Percentiles rank a stretch among this genome's conserved stretches.
phyloP scores from a whole-genome alignment of 2,329 filamentous ascomycete species.

The Aureobasidium sp. region DNA sequence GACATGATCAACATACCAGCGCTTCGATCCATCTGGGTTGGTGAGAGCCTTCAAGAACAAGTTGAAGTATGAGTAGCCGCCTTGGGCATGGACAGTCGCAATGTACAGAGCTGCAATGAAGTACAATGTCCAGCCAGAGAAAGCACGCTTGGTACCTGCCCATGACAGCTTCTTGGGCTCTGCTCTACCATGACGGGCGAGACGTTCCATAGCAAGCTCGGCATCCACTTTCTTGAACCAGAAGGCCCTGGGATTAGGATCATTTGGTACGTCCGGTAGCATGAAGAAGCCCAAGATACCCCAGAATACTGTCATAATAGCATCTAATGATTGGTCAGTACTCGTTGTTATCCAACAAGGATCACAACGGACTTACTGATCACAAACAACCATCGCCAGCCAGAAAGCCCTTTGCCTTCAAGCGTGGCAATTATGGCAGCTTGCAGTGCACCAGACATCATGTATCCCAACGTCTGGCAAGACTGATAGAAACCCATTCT shows the following conservation, averaged over 20 bases:
- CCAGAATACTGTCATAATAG: slow-evolving; percentile 31
- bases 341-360: background rate
- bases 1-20: slow-evolving; percentile 29
- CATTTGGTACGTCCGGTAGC: slow-evolving; percentile 33
- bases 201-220: slow-evolving; percentile 36
- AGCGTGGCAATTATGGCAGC: slow-evolving; percentile 27
- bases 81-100: slow-evolving; percentile 38
- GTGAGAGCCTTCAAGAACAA: slow-evolving; percentile 36
- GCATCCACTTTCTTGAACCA: slow-evolving; percentile 40
- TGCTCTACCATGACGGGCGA: slow-evolving; percentile 37
- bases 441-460: slow-evolving; percentile 22
- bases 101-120: slow-evolving; percentile 40
- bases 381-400: slow-evolving; percentile 33
- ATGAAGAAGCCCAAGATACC: slow-evolving; percentile 28
- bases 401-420: slow-evolving; percentile 26
- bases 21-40: slow-evolving; percentile 34
- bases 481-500: slow-evolving; percentile 22
- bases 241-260: slow-evolving; percentile 29
- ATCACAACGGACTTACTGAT: slow-evolving; percentile 19
- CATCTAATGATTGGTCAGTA: slow-evolving; percentile 16
- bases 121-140: slow-evolving; percentile 39
- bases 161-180: slow-evolving; percentile 40
- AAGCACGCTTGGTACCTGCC: slow-evolving; percentile 37
- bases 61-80: slow-evolving; percentile 41
- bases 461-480: slow-evolving; percentile 21